phyloP scores from a whole-genome alignment of 2,329 filamentous ascomycete species.

The Phyllachora maydis region DNA sequence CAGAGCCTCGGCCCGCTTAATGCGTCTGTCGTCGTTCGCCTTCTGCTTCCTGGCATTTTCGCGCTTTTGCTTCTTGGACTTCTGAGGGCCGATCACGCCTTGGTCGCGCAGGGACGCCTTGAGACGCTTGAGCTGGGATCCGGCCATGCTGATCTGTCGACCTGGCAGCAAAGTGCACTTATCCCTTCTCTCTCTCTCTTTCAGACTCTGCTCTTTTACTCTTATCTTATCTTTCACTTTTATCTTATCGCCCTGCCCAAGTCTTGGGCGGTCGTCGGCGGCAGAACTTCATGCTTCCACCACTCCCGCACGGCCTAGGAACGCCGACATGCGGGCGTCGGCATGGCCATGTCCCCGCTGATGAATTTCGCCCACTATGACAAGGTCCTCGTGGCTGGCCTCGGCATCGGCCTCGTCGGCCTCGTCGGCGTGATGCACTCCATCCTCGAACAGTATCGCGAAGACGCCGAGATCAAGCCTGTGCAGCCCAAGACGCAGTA shows the following conservation, averaged over 20 bases:
- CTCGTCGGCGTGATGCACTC: slow-evolving; percentile 17
- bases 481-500: slow-evolving; percentile 46
- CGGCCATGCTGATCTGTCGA: slow-evolving; percentile 57
- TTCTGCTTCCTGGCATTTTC: slow-evolving; percentile 46
- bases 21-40: slow-evolving; percentile 47
- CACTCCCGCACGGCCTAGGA: too few species aligned
- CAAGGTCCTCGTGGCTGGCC: slow-evolving; percentile 27
- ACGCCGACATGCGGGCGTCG: too few species aligned
- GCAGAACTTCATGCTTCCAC: slow-evolving; percentile 7
- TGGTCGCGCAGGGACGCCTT: slow-evolving; percentile 80
- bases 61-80: slow-evolving; percentile 88
- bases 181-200: too few species aligned
- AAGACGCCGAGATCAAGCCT: slow-evolving; percentile 45
- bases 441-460: slow-evolving; percentile 14
- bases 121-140: slow-evolving; percentile 88
- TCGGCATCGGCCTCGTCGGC: slow-evolving; percentile 36
- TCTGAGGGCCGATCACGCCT: slow-evolving; percentile 74
- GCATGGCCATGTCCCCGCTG: too few species aligned
- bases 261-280: slow-evolving; percentile 8
- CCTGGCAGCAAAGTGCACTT: neutral
- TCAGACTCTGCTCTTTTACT: too few species aligned
- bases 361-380: slow-evolving; percentile 26
- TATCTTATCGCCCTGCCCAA: slow-evolving; percentile 9
- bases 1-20: slow-evolving; percentile 58
- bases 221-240: slow-evolving; percentile 9